Evolutionary conservation across 106 monocot genomes (phyloP).

Genomic region (Platanthera guangdongensis): DNA sequence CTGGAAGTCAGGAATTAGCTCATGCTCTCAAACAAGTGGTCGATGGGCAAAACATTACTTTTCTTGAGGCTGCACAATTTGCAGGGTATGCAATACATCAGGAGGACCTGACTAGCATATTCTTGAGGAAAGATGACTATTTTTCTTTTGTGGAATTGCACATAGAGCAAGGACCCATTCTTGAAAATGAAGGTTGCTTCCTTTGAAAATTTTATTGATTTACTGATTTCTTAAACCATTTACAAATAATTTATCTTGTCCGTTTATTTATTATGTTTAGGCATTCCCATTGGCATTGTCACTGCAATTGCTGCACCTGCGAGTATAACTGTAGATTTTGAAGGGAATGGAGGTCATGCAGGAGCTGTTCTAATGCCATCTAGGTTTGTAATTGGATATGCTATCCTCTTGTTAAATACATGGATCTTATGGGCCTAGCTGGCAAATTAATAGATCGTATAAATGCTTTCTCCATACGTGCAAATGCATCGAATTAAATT

Average conservation of each 20-base stretch:
- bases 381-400: slow-evolving; percentile 43
- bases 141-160: slow-evolving; percentile 92
- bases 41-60: slow-evolving; percentile 77
- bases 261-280: slow-evolving; percentile 16
- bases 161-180: slow-evolving; percentile 93
- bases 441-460: not conserved
- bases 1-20: slow-evolving; percentile 54
- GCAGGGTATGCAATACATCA: slow-evolving; percentile 56
- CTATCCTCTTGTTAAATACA: slow-evolving; percentile 1
- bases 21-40: slow-evolving; percentile 48
- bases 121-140: slow-evolving; percentile 69
- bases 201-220: slow-evolving; percentile 5
- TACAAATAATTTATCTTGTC: not conserved
- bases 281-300: slow-evolving; percentile 81
- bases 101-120: slow-evolving; percentile 53
- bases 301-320: slow-evolving; percentile 99
- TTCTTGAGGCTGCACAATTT: slow-evolving; percentile 71
- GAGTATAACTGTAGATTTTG: slow-evolving; percentile 84
- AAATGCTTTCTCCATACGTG: not conserved
- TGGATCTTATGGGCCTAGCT: not conserved
- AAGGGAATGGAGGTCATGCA: slow-evolving; percentile 97
- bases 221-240: not conserved
- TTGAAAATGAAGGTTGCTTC: slow-evolving; percentile 84
- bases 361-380: slow-evolving; percentile 94
- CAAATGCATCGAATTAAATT: not conserved